Evolutionary conservation across 768 basidiomycete species (phyloP).

Genomic region (Hysterangium stoloniferum): DNA sequence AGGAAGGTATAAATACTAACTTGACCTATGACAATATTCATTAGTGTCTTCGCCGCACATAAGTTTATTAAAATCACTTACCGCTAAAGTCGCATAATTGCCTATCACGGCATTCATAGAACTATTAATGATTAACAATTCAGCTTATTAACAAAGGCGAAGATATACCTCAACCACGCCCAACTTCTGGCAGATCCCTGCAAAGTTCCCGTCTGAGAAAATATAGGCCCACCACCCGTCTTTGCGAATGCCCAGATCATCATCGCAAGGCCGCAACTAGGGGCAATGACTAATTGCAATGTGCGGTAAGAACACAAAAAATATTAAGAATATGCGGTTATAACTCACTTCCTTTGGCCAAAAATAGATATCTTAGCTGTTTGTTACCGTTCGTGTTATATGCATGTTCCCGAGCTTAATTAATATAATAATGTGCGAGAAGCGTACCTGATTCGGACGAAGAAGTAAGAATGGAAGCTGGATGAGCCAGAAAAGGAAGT

Average conservation of each 20-base stretch:
- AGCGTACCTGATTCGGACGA: constrained; percentile 50
- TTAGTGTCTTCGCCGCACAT: background rate
- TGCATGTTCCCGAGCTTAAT: too few species aligned
- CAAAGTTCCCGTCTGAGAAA: constrained; percentile 41
- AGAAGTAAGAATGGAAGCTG: constrained; percentile 71
- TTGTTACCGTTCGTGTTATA: too few species aligned
- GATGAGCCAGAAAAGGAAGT: constrained; percentile 70
- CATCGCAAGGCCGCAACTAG: constrained; percentile 59
- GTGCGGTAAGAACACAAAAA: constrained; percentile 20
- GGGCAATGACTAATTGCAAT: constrained; percentile 43
- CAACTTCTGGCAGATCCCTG: constrained; percentile 52
- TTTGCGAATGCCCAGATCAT: constrained; percentile 74
- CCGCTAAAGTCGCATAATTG: constrained; percentile 60
- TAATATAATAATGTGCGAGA: background rate
- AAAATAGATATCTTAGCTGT: constrained; percentile 63
- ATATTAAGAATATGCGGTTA: background rate
- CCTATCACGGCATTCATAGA: constrained; percentile 73
- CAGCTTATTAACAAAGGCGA: background rate
- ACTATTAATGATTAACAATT: constrained; percentile 13
- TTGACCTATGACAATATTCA: background rate
- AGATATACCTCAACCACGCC: constrained; percentile 52
- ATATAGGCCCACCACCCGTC: constrained; percentile 53
- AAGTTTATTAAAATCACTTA: constrained; percentile 19
- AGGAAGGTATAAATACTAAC: constrained; percentile 1
- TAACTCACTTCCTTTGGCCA: constrained; percentile 41